Evolutionary conservation across 1,284 basidiomycete genomes (phyloP).

Genomic region (Heliocybe sulcata): DNA sequence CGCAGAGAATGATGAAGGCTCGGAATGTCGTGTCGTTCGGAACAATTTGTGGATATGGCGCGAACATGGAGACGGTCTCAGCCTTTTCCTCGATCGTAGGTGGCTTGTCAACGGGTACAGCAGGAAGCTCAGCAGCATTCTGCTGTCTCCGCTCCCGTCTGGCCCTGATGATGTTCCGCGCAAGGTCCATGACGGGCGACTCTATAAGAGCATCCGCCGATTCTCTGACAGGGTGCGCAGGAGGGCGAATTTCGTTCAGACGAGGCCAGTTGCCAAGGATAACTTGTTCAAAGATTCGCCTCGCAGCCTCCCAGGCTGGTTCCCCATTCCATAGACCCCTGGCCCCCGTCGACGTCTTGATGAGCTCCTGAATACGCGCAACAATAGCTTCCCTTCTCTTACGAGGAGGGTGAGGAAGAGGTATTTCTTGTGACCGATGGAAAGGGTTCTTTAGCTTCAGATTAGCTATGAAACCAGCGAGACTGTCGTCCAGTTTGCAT

Average conservation of each 20-base stretch:
- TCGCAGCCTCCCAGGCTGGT: slow-evolving; percentile 35
- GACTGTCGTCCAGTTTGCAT: slow-evolving; percentile 38
- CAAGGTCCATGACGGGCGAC: slow-evolving; percentile 21
- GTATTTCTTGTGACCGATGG: background rate
- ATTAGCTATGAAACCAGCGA: slow-evolving; percentile 33
- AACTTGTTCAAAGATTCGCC: slow-evolving; percentile 40
- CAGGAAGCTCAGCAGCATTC: background rate
- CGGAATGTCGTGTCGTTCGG: slow-evolving; percentile 47
- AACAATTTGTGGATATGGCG: slow-evolving; percentile 30
- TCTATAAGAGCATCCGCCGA: slow-evolving; percentile 17
- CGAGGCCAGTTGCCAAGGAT: slow-evolving; percentile 44
- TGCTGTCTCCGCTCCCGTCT: slow-evolving; percentile 4
- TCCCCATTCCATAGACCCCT: slow-evolving; percentile 39
- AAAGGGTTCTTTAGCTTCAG: slow-evolving; percentile 17
- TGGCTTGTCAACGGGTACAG: background rate
- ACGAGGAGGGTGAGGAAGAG: background rate
- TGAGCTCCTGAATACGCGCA: slow-evolving; percentile 15
- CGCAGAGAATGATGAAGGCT: slow-evolving; percentile 60
- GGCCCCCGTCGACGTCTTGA: background rate
- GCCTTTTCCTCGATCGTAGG: slow-evolving; percentile 5
- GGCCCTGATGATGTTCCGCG: slow-evolving; percentile 6
- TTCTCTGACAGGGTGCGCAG: slow-evolving; percentile 23
- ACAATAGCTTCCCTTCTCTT: slow-evolving; percentile 11
- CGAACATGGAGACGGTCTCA: background rate
- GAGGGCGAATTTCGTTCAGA: slow-evolving; percentile 16